Evolutionary conservation across 176 grass and related monocot species (phyloP).

Genomic region (Typha latifolia): DNA sequence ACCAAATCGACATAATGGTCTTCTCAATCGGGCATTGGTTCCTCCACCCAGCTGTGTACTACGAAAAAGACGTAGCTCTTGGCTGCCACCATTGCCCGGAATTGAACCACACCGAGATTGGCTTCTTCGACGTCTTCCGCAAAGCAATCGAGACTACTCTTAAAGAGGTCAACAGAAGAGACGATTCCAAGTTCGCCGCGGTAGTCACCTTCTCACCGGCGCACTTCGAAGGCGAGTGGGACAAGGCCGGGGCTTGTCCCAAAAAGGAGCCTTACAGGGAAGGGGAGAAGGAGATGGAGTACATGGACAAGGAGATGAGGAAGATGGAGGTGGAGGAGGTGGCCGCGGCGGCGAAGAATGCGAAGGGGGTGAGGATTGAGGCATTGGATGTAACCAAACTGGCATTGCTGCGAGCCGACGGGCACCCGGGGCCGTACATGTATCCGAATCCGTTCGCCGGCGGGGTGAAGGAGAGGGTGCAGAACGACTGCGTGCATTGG

Average conservation of each 20-base stretch:
- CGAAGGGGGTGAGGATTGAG: conserved; percentile 25
- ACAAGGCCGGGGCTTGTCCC: conserved; percentile 47
- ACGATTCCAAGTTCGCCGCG: conserved; percentile 35
- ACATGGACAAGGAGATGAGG: conserved; percentile 57
- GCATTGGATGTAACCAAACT: conserved; percentile 51
- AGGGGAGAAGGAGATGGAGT: conserved; percentile 41
- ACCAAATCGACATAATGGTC: conserved; percentile 44
- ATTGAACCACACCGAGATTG: conserved; percentile 54
- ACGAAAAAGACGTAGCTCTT: conserved; percentile 41
- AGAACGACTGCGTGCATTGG: conserved; percentile 90
- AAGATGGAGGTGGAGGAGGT: conserved; percentile 39
- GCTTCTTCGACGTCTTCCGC: conserved; percentile 67
- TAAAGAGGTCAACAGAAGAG: conserved; percentile 16
- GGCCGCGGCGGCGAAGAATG: conserved; percentile 1
- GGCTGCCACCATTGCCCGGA: conserved; percentile 86
- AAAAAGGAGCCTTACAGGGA: conserved; percentile 43
- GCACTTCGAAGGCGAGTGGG: conserved; percentile 85
- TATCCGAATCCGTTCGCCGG: conserved; percentile 39
- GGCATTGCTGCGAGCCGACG: conserved; percentile 50
- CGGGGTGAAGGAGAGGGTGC: conserved; percentile 35
- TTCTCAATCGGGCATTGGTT: conserved; percentile 89
- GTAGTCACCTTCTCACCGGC: conserved; percentile 79
- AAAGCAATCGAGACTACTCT: conserved; percentile 55
- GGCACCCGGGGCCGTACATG: conserved; percentile 67
- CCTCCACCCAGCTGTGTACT: conserved; percentile 64